Conservation (phyloP, 768 basidiomycete genomes). For the Calvatia gigantea region DNA sequence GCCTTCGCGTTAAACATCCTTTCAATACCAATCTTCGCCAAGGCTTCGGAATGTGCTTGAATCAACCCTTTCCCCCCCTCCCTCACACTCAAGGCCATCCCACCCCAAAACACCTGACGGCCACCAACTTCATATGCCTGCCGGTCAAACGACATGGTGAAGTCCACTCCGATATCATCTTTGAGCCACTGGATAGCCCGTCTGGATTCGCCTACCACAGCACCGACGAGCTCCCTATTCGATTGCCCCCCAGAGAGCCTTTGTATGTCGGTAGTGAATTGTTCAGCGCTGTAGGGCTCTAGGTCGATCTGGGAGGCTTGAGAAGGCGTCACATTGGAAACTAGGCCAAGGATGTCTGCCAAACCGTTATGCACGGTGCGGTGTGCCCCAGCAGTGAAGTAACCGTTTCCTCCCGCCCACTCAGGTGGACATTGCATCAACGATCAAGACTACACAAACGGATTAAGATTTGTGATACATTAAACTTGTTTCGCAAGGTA, state of each 20-base stretch:
- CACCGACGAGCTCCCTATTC: conserved; percentile 43
- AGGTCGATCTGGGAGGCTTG: conserved; percentile 43
- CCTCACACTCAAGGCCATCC: conserved; percentile 57
- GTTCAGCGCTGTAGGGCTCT: conserved; percentile 50
- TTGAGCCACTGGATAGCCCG: conserved; percentile 58
- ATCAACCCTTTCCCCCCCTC: conserved; percentile 71
- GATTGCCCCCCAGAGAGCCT: conserved; percentile 51
- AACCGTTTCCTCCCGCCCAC: conserved; percentile 71
- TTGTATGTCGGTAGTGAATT: conserved; percentile 59
- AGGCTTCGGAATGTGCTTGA: conserved; percentile 45
- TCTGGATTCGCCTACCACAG: conserved; percentile 54
- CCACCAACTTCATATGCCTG: conserved; percentile 67
- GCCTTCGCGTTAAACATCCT: conserved; percentile 58
- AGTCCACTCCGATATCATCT: conserved; percentile 45
- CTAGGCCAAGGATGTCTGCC: conserved; percentile 53
- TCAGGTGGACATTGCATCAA: conserved; percentile 62
- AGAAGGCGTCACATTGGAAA: conserved; percentile 26
- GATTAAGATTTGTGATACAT: neutral
- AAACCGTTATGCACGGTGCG: conserved; percentile 62
- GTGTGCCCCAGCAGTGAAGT: conserved; percentile 68
- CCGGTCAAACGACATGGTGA: conserved; percentile 56
- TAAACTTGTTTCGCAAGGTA: conserved; percentile 12
- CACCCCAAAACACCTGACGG: conserved; percentile 68
- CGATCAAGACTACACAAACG: conserved; percentile 41
- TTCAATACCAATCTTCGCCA: conserved; percentile 47